These are phyloP conservation scores for Eustoma russellianum DNA, from an alignment of 257 asterid genomes.

Conservation along the genomic window DNA sequence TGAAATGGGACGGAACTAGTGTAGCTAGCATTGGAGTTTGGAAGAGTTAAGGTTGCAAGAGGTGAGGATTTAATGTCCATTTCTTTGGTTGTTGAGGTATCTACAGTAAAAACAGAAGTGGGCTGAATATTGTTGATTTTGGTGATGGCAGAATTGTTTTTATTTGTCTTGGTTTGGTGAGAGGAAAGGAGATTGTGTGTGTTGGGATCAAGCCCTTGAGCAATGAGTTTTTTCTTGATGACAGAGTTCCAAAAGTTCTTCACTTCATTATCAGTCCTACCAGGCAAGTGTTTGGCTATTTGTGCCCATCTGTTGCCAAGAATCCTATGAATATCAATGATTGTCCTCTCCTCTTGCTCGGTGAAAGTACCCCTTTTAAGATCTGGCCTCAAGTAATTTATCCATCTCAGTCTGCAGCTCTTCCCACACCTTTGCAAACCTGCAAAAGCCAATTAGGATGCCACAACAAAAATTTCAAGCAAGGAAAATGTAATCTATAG, in stretches of 20 bases:
- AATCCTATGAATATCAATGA: conserved; percentile 74
- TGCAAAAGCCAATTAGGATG: conserved; percentile 13
- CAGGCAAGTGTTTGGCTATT: conserved; percentile 89
- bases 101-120: conserved; percentile 37
- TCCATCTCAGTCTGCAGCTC: conserved; percentile 92
- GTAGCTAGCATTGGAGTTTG: background rate
- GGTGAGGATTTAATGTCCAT: conserved; percentile 17
- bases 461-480: background rate
- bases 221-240: conserved; percentile 74
- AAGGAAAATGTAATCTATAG: background rate
- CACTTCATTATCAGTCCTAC: conserved; percentile 89
- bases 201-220: conserved; percentile 90
- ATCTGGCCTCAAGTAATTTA: conserved; percentile 85
- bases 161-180: conserved; percentile 8
- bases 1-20: background rate
- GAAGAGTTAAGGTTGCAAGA: conserved; percentile 3
- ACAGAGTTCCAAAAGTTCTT: conserved; percentile 96
- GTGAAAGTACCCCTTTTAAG: conserved; percentile 81
- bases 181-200: conserved; percentile 74
- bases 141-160: background rate
- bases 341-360: conserved; percentile 69
- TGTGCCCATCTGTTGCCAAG: conserved; percentile 96
- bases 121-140: conserved; percentile 3
- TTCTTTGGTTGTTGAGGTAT: conserved; percentile 18
- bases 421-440: conserved; percentile 93